A percentile compares a stretch with the other conserved stretches of the same genome.
These are phyloP conservation scores for Xylaria arbuscula DNA, from an alignment of 2,329 filamentous ascomycete species.

Conservation along the genomic window DNA sequence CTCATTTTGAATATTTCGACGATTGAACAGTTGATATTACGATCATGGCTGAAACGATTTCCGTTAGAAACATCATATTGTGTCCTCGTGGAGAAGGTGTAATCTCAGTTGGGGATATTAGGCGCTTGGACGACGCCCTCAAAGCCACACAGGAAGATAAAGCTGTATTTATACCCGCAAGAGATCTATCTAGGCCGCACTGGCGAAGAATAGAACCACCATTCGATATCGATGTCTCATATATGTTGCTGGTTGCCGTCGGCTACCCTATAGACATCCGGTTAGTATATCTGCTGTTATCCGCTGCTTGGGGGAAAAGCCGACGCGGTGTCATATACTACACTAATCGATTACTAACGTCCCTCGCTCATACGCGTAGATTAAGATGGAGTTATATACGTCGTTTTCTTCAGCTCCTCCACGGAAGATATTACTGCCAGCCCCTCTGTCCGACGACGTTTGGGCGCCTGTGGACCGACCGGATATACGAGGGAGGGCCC, in stretches of 20 bases:
- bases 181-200: no score
- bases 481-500: background rate
- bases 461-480: background rate
- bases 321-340: no score
- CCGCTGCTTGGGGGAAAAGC: no score
- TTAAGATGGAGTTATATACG: background rate
- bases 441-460: background rate
- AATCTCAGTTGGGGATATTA: background rate
- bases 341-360: background rate
- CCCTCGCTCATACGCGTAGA: background rate
- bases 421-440: background rate
- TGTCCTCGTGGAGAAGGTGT: no score
- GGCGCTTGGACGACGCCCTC: background rate
- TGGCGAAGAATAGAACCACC: no score
- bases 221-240: no score
- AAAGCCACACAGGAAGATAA: no score
- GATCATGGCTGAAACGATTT: background rate
- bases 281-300: no score
- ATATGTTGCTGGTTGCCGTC: no score
- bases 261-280: no score
- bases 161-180: no score
- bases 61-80: background rate
- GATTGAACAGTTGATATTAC: background rate
- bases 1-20: background rate
- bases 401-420: background rate